Evolutionary conservation across 768 basidiomycete genomes (phyloP), one percentile per base, ranked within the genome.

Genomic region (Sistotremastrum niveocremeum): DNA sequence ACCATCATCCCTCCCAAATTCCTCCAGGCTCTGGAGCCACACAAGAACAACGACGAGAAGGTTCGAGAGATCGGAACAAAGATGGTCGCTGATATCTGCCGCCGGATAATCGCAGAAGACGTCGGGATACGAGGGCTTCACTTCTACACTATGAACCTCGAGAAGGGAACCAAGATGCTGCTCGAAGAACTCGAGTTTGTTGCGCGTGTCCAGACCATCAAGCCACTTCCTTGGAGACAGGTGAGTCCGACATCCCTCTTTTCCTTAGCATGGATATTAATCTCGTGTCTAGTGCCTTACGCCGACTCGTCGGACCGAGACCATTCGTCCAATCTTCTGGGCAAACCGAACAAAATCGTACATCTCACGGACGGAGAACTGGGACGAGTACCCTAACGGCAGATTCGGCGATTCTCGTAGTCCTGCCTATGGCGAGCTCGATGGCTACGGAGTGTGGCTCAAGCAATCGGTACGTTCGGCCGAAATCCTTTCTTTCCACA

Each of bases 301-400:
- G 2, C 90, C 93, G 12, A 87, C 74, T 58, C 75, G 95, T 47
- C 83, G 94, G 42, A 71, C 78, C 52, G 95, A 99, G 65, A 83
- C 76, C 41, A 98, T 94, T 52, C 83, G 95, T 34, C 95, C 95
- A 3, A 98, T 99, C 58, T 98, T 98, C 70, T 98, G 94, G 93
- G 90, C 95, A 8, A 98, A 99, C 66, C 74, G 94, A 36, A 76
- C 90, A 35, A 85, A 91, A 58, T 95, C 91, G 1, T 98, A 98
- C 61, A 70, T 98, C 40, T 87, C 87, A 6, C 83, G 94, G 45
- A 98, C 95, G 9, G 91, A 95, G 60, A 88, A 95, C 58, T 99
- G 95, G 95, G 95, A 99, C 59, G 94, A 98, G 61, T 98, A 95
- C 62, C 95, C 95, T 42, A 99, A 99, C 61, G 95, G 95, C 46